Evolutionary conservation across 306 rosid species (phyloP), one percentile per base, ranked within the genome.

Genomic region (Carpinus fangiana): DNA sequence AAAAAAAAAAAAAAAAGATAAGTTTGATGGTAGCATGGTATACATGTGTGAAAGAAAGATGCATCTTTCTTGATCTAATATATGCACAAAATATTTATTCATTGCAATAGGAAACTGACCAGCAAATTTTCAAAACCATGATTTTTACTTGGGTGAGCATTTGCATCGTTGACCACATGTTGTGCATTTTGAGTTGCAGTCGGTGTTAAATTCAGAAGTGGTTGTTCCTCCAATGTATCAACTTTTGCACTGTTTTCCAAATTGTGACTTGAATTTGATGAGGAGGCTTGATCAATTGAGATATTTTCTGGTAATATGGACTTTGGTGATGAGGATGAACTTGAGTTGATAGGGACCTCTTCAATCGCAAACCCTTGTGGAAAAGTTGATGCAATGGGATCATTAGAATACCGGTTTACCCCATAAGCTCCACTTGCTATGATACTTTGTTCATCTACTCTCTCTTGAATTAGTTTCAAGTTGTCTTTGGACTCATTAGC

Each of bases 251-350:
- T 79, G 14, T 28, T 46, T 18, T 61, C 47, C 51, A 75, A 45
- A 45, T 36, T 70, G 60, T 76, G 84, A 76, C 70, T 76, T 61
- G 28, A 79, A 73, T 48, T 18, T 26, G 83, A 76, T n/a, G 85
- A 73, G 12, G 83, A 59, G 51, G 51, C 55, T 12, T 79, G 85
- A 31, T 86, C 82, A 70, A 59, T 59, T 2, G 31, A 3, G 20
- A 53, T 68, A 14, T 79, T 73, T 59, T 83, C 84, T 52, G 76
- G 73, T 72, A 82, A 64, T 13, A 83, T 76, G 20, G 87, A 84
- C 34, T 80, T 86, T 41, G 90, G 93, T 43, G 93, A 87, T 34
- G 85, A 83, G 23, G 89, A 80, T 66, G 92, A 50, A 74, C 76
- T 59, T 56, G 85, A 78, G 73, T 57, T 55, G 14, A 41, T 45